phyloP scores from a whole-genome alignment of 2,329 filamentous ascomycete species.

The Drechslerella stenobrocha region DNA sequence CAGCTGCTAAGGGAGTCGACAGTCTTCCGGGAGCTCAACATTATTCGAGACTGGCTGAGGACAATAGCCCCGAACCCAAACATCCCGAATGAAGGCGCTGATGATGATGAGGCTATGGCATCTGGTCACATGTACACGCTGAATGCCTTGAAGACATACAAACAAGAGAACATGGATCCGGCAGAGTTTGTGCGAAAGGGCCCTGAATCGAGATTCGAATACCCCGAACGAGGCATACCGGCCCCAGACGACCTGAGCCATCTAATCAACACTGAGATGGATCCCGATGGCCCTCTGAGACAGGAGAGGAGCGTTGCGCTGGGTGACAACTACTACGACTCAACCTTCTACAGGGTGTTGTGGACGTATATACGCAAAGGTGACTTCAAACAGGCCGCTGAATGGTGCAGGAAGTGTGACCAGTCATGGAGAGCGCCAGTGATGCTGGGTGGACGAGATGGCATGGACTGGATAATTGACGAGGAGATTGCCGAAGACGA shows the following conservation, averaged over 20 bases:
- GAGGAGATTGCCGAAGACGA: slow-evolving; percentile 60
- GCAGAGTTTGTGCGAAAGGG: slow-evolving; percentile 26
- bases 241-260: slow-evolving; percentile 65
- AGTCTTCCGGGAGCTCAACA: slow-evolving; percentile 73
- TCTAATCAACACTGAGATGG: slow-evolving; percentile 78
- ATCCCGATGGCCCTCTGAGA: slow-evolving; percentile 84
- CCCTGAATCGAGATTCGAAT: slow-evolving; percentile 31
- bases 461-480: slow-evolving; percentile 60
- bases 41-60: slow-evolving; percentile 84
- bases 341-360: slow-evolving; percentile 88
- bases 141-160: slow-evolving; percentile 84
- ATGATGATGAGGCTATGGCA: slow-evolving; percentile 78
- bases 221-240: slow-evolving; percentile 38
- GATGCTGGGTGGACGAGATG: slow-evolving; percentile 73
- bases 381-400: slow-evolving; percentile 72
- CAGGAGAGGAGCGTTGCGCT: slow-evolving; percentile 76
- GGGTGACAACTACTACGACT: slow-evolving; percentile 85
- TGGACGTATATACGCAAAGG: slow-evolving; percentile 90
- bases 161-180: slow-evolving; percentile 62
- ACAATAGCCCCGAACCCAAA: slow-evolving; percentile 69
- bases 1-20: slow-evolving; percentile 75
- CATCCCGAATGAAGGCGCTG: slow-evolving; percentile 74
- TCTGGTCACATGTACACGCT: slow-evolving; percentile 93
- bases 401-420: slow-evolving; percentile 82
- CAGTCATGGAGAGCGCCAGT: slow-evolving; percentile 82